Evolutionary conservation across 352 stramenopile species (phyloP).

Genomic region (Globisporangium parvum): DNA sequence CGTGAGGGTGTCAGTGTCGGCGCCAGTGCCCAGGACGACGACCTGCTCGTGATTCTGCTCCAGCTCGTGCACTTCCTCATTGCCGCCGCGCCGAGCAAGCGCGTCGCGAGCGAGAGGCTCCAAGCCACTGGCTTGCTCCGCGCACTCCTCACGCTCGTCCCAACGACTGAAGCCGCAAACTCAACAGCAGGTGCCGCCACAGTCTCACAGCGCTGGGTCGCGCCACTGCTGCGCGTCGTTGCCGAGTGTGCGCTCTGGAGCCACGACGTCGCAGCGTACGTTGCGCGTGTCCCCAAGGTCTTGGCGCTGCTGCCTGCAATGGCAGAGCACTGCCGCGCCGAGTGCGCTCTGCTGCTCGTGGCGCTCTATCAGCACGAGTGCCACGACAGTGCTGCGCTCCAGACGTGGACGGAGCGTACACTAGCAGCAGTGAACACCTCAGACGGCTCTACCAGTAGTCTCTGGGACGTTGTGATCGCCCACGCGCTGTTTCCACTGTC

Average conservation of each 20-base stretch:
- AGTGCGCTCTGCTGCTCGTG: constrained; percentile 31
- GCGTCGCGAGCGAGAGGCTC: constrained; percentile 25
- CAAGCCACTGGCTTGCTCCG: constrained; percentile 43
- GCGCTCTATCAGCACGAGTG: constrained; percentile 36
- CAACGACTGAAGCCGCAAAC: constrained; percentile 1
- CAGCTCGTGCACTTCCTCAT: constrained; percentile 49
- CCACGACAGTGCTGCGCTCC: neutral
- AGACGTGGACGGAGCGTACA: no score
- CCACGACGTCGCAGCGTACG: constrained; percentile 30
- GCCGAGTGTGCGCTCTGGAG: constrained; percentile 49
- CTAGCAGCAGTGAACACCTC: no score
- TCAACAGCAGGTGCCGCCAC: no score
- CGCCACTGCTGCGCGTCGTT: constrained; percentile 40
- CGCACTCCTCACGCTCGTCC: constrained; percentile 33
- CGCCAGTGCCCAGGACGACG: constrained; percentile 16
- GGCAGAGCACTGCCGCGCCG: constrained; percentile 21
- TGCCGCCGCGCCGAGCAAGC: constrained; percentile 18
- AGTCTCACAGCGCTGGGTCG: constrained; percentile 21
- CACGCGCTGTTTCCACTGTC: constrained; percentile 20
- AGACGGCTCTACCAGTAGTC: no score
- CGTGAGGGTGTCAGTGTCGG: neutral
- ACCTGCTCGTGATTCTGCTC: constrained; percentile 36
- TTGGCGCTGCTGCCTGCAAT: constrained; percentile 21
- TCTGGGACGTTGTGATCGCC: constrained; percentile 27
- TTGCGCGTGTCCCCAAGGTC: constrained; percentile 35